Conservation (phyloP, 345 rosid species). For the Eucalyptus cloeziana region DNA sequence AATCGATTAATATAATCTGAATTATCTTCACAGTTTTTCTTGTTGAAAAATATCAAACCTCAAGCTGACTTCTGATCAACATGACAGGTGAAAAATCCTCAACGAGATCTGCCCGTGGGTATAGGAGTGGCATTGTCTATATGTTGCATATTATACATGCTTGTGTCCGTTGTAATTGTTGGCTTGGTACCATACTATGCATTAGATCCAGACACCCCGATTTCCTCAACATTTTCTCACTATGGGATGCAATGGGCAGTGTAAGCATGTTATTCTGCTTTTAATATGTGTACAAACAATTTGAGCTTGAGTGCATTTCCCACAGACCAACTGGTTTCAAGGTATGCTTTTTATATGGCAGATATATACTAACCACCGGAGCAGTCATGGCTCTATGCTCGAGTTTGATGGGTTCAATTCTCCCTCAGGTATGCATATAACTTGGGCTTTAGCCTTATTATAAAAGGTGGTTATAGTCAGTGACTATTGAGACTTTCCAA, state of each 20-base stretch:
- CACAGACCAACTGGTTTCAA: background rate
- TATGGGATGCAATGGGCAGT: constrained; percentile 95
- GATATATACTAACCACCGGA: constrained; percentile 74
- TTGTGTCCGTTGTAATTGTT: constrained; percentile 86
- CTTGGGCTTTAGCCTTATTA: background rate
- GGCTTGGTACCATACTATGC: constrained; percentile 92
- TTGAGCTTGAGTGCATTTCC: background rate
- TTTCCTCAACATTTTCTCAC: constrained; percentile 83
- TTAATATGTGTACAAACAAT: background rate
- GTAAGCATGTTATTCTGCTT: constrained; percentile 35
- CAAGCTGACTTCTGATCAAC: background rate
- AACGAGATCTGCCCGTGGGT: constrained; percentile 90
- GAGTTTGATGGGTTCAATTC: constrained; percentile 87
- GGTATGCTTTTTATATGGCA: constrained; percentile 13
- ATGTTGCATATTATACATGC: constrained; percentile 88
- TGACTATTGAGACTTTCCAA: background rate
- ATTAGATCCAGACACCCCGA: constrained; percentile 99
- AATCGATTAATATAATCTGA: background rate
- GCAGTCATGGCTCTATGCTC: constrained; percentile 95
- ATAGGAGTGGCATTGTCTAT: constrained; percentile 74
- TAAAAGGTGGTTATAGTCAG: background rate
- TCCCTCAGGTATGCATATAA: constrained; percentile 69
- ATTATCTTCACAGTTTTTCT: background rate
- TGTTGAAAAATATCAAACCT: background rate
- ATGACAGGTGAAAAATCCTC: constrained; percentile 88